These are phyloP conservation scores for Agaricales sp. DNA, from an alignment of 1,284 basidiomycete species.

Conservation along the genomic window DNA sequence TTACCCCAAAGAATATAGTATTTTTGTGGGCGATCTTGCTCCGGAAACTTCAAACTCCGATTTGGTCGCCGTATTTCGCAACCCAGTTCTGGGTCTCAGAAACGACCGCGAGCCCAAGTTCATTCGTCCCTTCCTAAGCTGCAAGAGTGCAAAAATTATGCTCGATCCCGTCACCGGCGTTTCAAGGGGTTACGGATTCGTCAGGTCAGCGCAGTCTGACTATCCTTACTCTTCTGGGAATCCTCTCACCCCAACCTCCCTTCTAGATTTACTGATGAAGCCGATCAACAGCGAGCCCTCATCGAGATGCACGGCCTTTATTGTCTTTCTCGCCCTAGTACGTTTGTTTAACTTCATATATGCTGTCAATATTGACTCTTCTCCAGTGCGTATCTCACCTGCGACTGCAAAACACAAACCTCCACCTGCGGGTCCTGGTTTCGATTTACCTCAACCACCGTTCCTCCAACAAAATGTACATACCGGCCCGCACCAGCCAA, in stretches of 20 bases:
- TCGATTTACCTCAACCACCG: constrained; percentile 40
- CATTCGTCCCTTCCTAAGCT: constrained; percentile 77
- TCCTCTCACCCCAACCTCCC: constrained; percentile 9
- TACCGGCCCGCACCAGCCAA: constrained; percentile 4
- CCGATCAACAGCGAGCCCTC: constrained; percentile 79
- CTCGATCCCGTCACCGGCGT: constrained; percentile 80
- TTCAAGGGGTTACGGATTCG: constrained; percentile 86
- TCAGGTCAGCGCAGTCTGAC: constrained; percentile 41
- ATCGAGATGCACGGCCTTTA: constrained; percentile 87
- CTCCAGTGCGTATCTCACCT: constrained; percentile 75
- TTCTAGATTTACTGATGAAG: constrained; percentile 72
- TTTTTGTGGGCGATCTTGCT: constrained; percentile 85
- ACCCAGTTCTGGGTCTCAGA: constrained; percentile 71
- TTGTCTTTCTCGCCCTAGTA: constrained; percentile 77
- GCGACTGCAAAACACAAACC: constrained; percentile 82
- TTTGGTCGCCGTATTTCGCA: constrained; percentile 79
- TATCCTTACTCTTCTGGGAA: constrained; percentile 9
- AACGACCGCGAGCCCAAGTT: constrained; percentile 77
- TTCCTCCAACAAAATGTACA: constrained; percentile 19
- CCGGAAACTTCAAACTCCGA: constrained; percentile 87
- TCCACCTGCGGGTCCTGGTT: constrained; percentile 28
- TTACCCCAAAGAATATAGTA: constrained; percentile 77
- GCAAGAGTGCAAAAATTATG: constrained; percentile 92
- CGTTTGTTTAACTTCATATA: constrained; percentile 21
- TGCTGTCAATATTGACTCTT: constrained; percentile 13